These are phyloP conservation scores for Amanita jacksonii DNA, from an alignment of 768 basidiomycete species.

Conservation along the genomic window DNA sequence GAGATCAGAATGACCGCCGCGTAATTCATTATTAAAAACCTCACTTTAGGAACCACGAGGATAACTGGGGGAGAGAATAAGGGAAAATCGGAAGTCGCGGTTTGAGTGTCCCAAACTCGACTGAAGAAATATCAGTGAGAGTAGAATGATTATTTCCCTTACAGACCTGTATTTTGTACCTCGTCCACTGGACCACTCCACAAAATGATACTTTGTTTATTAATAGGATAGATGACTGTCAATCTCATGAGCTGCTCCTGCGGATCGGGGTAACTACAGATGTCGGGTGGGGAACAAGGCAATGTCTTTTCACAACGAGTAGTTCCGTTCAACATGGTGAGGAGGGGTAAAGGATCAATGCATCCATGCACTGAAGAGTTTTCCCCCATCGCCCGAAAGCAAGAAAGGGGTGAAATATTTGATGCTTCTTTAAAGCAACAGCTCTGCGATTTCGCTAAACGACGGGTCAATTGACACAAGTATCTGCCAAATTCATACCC, in stretches of 20 bases:
- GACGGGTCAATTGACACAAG: neutral
- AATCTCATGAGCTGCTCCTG: conserved; percentile 49
- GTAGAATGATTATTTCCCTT: neutral
- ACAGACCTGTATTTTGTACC: conserved; percentile 56
- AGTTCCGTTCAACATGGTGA: conserved; percentile 24
- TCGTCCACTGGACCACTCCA: conserved; percentile 68
- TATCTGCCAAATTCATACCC: neutral
- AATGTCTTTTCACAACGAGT: conserved; percentile 30
- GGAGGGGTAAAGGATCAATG: conserved; percentile 46
- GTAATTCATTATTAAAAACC: conserved; percentile 22
- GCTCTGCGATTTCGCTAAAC: conserved; percentile 15
- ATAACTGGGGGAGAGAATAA: conserved; percentile 28
- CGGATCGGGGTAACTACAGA: conserved; percentile 45
- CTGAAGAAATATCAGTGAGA: conserved; percentile 22
- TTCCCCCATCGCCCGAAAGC: conserved; percentile 31
- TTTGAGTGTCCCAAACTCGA: conserved; percentile 38
- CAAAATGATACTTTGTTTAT: conserved; percentile 35
- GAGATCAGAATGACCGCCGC: neutral
- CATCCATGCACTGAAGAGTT: conserved; percentile 29
- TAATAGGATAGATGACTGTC: conserved; percentile 22
- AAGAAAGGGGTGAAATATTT: conserved; percentile 25
- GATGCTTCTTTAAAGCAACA: conserved; percentile 17
- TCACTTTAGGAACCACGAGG: conserved; percentile 43
- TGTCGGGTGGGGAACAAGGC: conserved; percentile 26
- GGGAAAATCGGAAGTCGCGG: conserved; percentile 36